Percentiles rank a stretch among this genome's conserved stretches.
Conservation (phyloP, 2,329 filamentous ascomycete genomes). For the Clarireedia homoeocarpa region DNA sequence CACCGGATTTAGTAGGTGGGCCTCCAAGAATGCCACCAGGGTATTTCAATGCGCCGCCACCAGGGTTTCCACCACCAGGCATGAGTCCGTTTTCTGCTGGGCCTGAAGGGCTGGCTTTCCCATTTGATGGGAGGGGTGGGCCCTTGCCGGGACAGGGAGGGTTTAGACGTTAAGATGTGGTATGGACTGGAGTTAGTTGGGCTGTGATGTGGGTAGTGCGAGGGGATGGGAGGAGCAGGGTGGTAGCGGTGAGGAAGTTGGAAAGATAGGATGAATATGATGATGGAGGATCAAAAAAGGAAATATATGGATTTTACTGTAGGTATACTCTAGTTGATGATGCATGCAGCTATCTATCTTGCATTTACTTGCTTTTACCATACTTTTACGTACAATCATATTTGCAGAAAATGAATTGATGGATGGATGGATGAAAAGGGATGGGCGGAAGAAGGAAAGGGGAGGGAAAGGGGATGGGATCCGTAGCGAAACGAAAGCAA, state of each 20-base stretch:
- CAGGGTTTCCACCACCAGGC: conserved; percentile 46
- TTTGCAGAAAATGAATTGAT: neutral
- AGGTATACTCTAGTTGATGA: no score
- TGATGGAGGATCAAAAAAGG: neutral
- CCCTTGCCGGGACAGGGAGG: conserved; percentile 42
- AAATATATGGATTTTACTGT: no score
- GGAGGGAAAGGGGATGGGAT: neutral
- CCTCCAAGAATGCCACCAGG: conserved; percentile 39
- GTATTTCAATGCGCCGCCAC: conserved; percentile 37
- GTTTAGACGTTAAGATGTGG: conserved; percentile 32
- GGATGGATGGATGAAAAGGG: neutral
- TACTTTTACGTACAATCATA: no score
- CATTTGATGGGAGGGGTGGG: conserved; percentile 45
- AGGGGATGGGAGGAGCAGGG: neutral
- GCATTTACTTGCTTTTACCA: no score
- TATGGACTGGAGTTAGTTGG: conserved; percentile 2
- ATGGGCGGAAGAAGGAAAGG: neutral
- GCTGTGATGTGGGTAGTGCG: no score
- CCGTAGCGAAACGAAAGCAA: no score
- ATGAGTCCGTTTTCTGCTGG: conserved; percentile 48
- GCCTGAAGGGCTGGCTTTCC: conserved; percentile 43
- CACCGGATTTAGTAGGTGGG: conserved; percentile 38
- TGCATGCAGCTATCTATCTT: no score
- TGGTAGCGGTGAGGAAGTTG: neutral
- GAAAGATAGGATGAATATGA: conserved; percentile 12